A percentile compares a stretch with the other conserved stretches of the same genome.
Conservation (phyloP, 2,329 filamentous ascomycete species). For the Fusarium beomiforme region DNA sequence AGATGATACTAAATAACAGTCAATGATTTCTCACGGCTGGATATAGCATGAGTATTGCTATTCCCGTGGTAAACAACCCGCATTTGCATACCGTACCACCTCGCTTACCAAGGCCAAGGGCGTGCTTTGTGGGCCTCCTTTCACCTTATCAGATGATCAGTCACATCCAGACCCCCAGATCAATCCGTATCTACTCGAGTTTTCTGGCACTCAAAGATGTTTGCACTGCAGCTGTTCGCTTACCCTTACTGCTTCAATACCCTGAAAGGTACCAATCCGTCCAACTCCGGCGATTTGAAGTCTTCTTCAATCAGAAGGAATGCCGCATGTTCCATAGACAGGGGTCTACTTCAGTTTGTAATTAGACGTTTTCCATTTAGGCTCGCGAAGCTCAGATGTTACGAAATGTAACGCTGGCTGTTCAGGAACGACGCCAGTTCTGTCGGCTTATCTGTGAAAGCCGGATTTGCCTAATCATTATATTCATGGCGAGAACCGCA, state of each 20-base stretch:
- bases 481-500: neutral
- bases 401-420: no score
- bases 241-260: neutral
- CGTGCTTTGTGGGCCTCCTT: no score
- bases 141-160: no score
- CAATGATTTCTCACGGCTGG: no score
- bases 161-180: neutral
- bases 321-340: neutral
- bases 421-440: neutral
- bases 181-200: accelerated
- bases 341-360: neutral
- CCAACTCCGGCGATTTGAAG: no score
- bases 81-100: neutral
- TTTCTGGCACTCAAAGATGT: neutral
- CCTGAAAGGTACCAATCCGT: neutral
- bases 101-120: neutral
- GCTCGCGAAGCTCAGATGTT: accelerated
- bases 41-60: no score
- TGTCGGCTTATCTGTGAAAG: accelerated
- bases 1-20: no score
- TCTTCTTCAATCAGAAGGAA: neutral
- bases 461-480: neutral
- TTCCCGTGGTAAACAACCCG: neutral
- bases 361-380: no score
- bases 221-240: no score